These are phyloP conservation scores for Malus hybrid DNA, from an alignment of 331 rosid genomes.

Conservation along the genomic window DNA sequence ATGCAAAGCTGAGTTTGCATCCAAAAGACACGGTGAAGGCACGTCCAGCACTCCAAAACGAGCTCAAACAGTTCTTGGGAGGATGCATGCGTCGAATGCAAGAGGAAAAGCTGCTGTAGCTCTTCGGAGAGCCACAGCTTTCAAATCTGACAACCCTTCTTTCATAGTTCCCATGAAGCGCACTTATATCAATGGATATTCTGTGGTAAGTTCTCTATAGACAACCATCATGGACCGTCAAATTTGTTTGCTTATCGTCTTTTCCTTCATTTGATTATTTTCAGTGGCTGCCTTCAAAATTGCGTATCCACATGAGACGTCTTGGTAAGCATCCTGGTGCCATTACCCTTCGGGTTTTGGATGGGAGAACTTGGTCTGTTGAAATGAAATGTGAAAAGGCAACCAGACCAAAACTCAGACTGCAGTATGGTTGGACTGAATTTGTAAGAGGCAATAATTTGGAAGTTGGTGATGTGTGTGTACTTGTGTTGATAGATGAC, in stretches of 20 bases:
- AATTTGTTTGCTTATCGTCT: neutral
- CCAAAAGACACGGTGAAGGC: neutral
- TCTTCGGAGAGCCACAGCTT: neutral
- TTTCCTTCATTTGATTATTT: too few species aligned
- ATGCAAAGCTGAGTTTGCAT: neutral
- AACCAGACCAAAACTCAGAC: neutral
- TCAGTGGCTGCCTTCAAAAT: neutral
- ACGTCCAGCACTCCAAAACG: neutral
- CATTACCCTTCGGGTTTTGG: neutral
- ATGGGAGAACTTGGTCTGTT: neutral
- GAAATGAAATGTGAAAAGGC: neutral
- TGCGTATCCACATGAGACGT: neutral
- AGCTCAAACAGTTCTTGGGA: neutral
- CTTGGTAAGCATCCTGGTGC: neutral
- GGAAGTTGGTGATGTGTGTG: neutral
- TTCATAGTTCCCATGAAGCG: neutral
- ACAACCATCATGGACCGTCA: neutral
- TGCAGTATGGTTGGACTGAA: constrained; percentile 7
- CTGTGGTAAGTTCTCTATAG: neutral
- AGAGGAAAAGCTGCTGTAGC: neutral
- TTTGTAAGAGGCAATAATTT: constrained; percentile 14
- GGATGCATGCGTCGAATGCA: neutral
- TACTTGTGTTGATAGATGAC: too few species aligned
- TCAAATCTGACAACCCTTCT: constrained; percentile 1
- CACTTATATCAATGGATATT: neutral